Evolutionary conservation across 257 asterid species (phyloP).

Genomic region (Gentiana macrophylla): DNA sequence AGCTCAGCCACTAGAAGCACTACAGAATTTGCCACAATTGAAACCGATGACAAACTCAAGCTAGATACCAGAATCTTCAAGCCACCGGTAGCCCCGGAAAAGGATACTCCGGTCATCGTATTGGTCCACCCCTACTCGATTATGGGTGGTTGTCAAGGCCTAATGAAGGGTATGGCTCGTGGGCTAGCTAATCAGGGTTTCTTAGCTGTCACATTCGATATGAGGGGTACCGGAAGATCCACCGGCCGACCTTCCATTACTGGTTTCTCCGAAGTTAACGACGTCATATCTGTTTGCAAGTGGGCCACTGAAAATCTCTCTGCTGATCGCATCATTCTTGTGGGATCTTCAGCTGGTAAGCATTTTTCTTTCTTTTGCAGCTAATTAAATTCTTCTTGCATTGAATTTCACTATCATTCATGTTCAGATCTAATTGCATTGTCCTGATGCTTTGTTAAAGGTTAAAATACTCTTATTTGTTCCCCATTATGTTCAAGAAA

Average conservation of each 20-base stretch:
- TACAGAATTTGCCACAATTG: slow-evolving; percentile 40
- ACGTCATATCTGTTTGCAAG: slow-evolving; percentile 59
- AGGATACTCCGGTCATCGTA: slow-evolving; percentile 27
- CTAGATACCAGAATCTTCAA: slow-evolving; percentile 55
- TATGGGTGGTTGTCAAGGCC: slow-evolving; percentile 72
- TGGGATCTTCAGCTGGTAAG: slow-evolving; percentile 83
- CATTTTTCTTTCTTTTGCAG: neutral
- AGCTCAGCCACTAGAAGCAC: slow-evolving; percentile 5
- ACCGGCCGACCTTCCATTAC: slow-evolving; percentile 72
- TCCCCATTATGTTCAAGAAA: too few species aligned
- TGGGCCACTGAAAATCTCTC: slow-evolving; percentile 51
- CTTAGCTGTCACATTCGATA: slow-evolving; percentile 60
- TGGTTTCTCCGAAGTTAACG: slow-evolving; percentile 66
- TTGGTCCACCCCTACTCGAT: slow-evolving; percentile 73
- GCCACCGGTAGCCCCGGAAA: slow-evolving; percentile 9
- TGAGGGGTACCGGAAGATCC: slow-evolving; percentile 80
- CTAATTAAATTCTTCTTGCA: neutral
- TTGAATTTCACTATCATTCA: neutral
- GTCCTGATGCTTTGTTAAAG: too few species aligned
- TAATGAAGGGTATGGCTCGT: slow-evolving; percentile 66
- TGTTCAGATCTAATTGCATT: too few species aligned
- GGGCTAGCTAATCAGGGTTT: slow-evolving; percentile 53
- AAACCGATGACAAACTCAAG: slow-evolving; percentile 28
- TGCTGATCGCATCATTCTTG: slow-evolving; percentile 44
- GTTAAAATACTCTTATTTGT: too few species aligned